Evolutionary conservation across 2,329 filamentous ascomycete species (phyloP).

Genomic region (Sarocladium oryzae): DNA sequence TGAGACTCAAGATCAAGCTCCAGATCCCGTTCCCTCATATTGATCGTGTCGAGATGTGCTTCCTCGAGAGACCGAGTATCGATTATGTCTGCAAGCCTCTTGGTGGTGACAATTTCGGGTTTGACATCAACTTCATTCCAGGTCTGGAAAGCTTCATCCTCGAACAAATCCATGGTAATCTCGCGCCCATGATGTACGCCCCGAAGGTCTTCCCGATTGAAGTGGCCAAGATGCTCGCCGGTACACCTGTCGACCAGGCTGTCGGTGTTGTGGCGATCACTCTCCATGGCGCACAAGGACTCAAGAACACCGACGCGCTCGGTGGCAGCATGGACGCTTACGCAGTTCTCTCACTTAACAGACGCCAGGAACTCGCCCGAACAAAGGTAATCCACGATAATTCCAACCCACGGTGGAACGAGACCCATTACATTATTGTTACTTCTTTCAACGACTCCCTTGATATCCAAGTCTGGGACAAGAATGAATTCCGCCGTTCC

Average conservation of each 20-base stretch:
- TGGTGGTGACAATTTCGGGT: slow-evolving; percentile 89
- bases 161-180: slow-evolving; percentile 90
- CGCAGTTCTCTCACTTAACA: slow-evolving; percentile 76
- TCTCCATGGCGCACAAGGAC: slow-evolving; percentile 80
- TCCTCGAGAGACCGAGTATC: slow-evolving; percentile 80
- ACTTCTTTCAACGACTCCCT: slow-evolving; percentile 85
- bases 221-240: slow-evolving; percentile 95
- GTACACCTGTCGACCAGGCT: slow-evolving; percentile 88
- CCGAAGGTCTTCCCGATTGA: slow-evolving; percentile 98
- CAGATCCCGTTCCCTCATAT: slow-evolving; percentile 94
- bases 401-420: slow-evolving; percentile 85
- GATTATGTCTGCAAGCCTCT: slow-evolving; percentile 98
- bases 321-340: slow-evolving; percentile 90
- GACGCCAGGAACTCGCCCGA: slow-evolving; percentile 70
- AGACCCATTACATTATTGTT: slow-evolving; percentile 92
- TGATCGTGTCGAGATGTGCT: slow-evolving; percentile 90
- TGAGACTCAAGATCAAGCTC: slow-evolving; percentile 96
- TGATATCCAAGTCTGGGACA: slow-evolving; percentile 81
- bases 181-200: slow-evolving; percentile 96
- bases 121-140: slow-evolving; percentile 98
- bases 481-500: slow-evolving; percentile 93
- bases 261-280: slow-evolving; percentile 91
- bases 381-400: slow-evolving; percentile 87
- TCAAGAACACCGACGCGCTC: slow-evolving; percentile 95
- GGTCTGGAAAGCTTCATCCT: slow-evolving; percentile 89